phyloP scores from a whole-genome alignment of 345 rosid genomes.

The Crucihimalaya himalaica region DNA sequence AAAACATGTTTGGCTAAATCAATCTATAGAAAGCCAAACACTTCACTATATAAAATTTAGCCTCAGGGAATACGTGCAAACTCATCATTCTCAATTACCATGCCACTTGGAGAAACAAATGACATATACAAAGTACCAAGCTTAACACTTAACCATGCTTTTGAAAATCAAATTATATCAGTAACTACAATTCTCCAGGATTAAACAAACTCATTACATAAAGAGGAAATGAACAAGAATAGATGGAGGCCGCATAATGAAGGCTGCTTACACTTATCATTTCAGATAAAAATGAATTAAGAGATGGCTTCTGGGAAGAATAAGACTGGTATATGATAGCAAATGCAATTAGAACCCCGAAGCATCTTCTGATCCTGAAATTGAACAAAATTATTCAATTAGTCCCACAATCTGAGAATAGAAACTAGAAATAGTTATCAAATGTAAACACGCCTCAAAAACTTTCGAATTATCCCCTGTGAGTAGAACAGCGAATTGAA shows the following conservation, averaged over 20 bases:
- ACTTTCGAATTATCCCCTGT: neutral
- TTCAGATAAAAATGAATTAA: conserved; percentile 64
- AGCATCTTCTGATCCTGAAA: conserved; percentile 62
- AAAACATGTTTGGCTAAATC: neutral
- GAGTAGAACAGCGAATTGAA: neutral
- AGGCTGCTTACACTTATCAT: conserved; percentile 55
- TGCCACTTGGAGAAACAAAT: neutral
- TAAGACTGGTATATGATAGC: conserved; percentile 65
- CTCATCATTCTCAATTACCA: conserved; percentile 10
- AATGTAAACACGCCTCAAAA: conserved; percentile 1
- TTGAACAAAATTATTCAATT: conserved; percentile 1
- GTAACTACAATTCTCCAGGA: too few relatives aligned
- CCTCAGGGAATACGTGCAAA: neutral
- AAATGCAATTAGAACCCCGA: conserved; percentile 56
- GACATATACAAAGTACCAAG: neutral
- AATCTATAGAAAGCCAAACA: conserved; percentile 8
- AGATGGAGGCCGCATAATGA: neutral
- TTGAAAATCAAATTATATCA: too few relatives aligned
- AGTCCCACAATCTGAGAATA: conserved; percentile 16
- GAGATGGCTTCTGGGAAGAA: conserved; percentile 54
- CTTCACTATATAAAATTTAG: neutral
- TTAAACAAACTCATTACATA: too few relatives aligned
- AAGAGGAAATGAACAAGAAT: too few relatives aligned
- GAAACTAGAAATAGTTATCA: conserved; percentile 19
- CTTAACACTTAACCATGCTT: conserved; percentile 14